Base-by-base conservation (phyloP, 2,329 filamentous ascomycete species). In the Neopestalotiopsis rosae region DNA sequence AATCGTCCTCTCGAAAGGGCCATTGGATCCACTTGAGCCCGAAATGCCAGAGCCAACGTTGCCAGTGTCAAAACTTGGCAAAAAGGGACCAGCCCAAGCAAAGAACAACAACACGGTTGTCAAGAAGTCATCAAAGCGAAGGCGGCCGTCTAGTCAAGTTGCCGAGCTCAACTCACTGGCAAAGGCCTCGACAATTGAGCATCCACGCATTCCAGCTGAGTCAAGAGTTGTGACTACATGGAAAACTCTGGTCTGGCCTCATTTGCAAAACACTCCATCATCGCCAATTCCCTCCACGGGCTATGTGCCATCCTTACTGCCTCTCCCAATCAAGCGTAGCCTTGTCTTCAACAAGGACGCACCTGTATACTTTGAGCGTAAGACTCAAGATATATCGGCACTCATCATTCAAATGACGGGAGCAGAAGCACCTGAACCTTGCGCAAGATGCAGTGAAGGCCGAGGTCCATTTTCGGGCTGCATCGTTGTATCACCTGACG, bases 1-100 rank as follows among this genome's bases (percentile, higher is more conserved):
- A 1, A 57, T 28, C 3, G 69, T 80, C 14, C 70, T 78, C 2
- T 78, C 78, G 0, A 72, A 70, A 17, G 71, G 71, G 17, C 71
- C 72, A 6, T 72, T 71, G 1, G 69, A 69, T 28, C 68, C 70
- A 6, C 67, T 70, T 2, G 74, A 75, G 62, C 69, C 71, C 10
- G 69, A 72, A 13, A 72, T 76, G 70, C 58, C 61, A 20, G 61
- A 72, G 0, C 9, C 40, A 0, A 61, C 67, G 2, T 71, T 74
- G 1, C 73, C 71, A 24, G 40, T 65, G 7, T 62, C 45, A 9
- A 52, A 17, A 52, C 14, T n/a, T 20, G 45, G 45, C n/a, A 61
- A 13, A 14, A 32, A 32, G 24, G n/a, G 4, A 24, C 7, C 30
- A 63, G n/a, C 14, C 32, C 61, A 17, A 30, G 14, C 17, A n/a